These are phyloP conservation scores for Adansonia grandidieri DNA, from an alignment of 441 rosid species.

Conservation along the genomic window DNA sequence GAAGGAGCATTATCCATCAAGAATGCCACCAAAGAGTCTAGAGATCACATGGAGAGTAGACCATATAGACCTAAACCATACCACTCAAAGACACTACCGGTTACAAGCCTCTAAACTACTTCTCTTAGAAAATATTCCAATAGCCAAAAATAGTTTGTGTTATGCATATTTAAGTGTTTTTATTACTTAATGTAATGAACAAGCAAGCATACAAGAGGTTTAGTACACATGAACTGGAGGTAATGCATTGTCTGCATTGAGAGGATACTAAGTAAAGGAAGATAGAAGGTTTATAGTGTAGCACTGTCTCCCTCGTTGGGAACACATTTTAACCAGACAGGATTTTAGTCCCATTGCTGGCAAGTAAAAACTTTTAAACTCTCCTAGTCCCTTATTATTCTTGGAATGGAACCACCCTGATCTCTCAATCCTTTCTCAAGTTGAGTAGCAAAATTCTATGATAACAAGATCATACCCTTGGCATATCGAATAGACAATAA, in stretches of 20 bases:
- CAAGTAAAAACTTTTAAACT: slow-evolving; percentile 6
- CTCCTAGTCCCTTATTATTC: background rate
- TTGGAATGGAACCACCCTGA: background rate
- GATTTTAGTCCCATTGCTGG: background rate
- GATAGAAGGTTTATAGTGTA: background rate
- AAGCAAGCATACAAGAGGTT: background rate
- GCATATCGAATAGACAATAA: background rate
- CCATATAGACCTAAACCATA: background rate
- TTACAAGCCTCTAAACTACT: background rate
- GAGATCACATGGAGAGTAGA: slow-evolving; percentile 10
- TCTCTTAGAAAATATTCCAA: slow-evolving; percentile 3
- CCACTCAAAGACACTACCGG: slow-evolving; percentile 8
- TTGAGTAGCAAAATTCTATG: slow-evolving; percentile 7
- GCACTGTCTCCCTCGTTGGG: background rate
- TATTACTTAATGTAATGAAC: background rate
- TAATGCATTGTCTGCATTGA: background rate
- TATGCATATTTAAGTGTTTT: background rate
- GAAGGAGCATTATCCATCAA: slow-evolving; percentile 26
- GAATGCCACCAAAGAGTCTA: slow-evolving; percentile 24
- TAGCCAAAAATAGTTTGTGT: background rate
- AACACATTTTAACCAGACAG: background rate
- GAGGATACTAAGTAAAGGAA: background rate
- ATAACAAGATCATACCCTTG: background rate
- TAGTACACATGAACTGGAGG: background rate
- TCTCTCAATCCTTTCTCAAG: slow-evolving; percentile 10